Conservation (phyloP, 331 rosid species). For the Malus hybrid region DNA sequence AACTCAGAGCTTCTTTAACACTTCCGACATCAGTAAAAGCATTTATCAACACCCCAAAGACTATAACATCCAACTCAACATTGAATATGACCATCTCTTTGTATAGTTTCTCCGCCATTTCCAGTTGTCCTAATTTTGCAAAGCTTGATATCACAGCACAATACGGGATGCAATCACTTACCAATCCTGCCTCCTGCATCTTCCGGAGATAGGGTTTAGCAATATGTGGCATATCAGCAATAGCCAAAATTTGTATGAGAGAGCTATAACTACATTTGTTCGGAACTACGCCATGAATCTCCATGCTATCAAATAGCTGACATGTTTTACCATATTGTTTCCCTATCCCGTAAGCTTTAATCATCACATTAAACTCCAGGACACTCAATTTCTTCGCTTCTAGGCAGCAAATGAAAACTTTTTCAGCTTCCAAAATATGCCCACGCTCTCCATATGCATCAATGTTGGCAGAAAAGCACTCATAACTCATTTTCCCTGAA, state of each 20-base stretch:
- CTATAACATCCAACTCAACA: conserved; percentile 62
- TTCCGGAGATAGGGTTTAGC: conserved; percentile 56
- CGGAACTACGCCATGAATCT: conserved; percentile 42
- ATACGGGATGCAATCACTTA: conserved; percentile 62
- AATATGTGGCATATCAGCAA: conserved; percentile 49
- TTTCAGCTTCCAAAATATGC: conserved; percentile 64
- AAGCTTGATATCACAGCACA: conserved; percentile 73
- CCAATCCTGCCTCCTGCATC: conserved; percentile 75
- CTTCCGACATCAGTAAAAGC: conserved; percentile 65
- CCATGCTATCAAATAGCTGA: conserved; percentile 63
- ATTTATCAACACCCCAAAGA: conserved; percentile 75
- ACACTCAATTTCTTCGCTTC: conserved; percentile 51
- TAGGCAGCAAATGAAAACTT: conserved; percentile 56
- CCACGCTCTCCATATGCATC: conserved; percentile 88
- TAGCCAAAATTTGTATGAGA: conserved; percentile 67
- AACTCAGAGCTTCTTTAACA: conserved; percentile 56
- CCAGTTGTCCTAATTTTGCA: conserved; percentile 57
- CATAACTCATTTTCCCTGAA: conserved; percentile 60
- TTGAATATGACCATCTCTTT: conserved; percentile 53
- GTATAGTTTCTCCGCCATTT: conserved; percentile 54
- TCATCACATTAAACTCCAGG: conserved; percentile 88
- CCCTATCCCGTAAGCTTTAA: conserved; percentile 79
- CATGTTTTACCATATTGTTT: conserved; percentile 56
- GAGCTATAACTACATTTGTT: conserved; percentile 69
- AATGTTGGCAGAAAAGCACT: conserved; percentile 86